Percentiles rank a stretch among this genome's conserved stretches.
phyloP scores from a whole-genome alignment of 257 asterid genomes.

The Nicotiana otophora region DNA sequence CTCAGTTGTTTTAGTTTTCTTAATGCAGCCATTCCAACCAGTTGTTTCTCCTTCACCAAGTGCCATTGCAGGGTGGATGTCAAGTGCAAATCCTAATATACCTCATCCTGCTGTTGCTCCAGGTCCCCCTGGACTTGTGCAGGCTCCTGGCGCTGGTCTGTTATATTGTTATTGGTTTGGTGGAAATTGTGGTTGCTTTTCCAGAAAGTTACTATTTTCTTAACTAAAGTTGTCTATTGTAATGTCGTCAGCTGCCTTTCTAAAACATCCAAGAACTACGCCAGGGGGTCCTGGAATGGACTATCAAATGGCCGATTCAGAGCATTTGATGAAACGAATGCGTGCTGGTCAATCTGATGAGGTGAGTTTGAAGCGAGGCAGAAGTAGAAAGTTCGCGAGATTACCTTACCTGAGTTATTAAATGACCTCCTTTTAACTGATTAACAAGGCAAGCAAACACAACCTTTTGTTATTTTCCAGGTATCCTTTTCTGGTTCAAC shows the following conservation, averaged over 20 bases:
- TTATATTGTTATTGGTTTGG: constrained; percentile 9
- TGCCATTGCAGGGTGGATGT: constrained; percentile 96
- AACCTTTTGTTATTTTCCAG: constrained; percentile 28
- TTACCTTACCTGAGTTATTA: not conserved
- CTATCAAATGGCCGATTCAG: constrained; percentile 80
- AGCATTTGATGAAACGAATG: constrained; percentile 80
- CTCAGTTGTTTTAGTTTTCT: constrained; percentile 12
- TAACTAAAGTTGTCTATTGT: constrained; percentile 1
- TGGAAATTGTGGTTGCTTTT: constrained; percentile 6
- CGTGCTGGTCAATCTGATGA: constrained; percentile 83
- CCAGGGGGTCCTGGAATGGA: constrained; percentile 79
- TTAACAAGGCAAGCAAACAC: constrained; percentile 1
- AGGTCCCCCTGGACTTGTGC: constrained; percentile 45
- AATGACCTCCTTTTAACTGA: not conserved
- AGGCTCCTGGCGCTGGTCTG: constrained; percentile 35
- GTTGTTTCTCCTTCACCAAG: constrained; percentile 67
- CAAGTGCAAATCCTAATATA: constrained; percentile 48
- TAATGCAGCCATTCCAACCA: constrained; percentile 39
- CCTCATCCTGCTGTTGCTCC: constrained; percentile 48
- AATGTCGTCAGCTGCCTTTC: constrained; percentile 54
- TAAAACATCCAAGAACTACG: constrained; percentile 85
- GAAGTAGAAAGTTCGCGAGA: not conserved
- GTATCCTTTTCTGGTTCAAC: constrained; percentile 84
- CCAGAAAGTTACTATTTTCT: constrained; percentile 8
- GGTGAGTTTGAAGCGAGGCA: constrained; percentile 32